Percentiles rank a stretch among this genome's conserved stretches.
Evolutionary conservation across 768 basidiomycete genomes (phyloP).

Genomic region (Suillus fuscotomentosus): DNA sequence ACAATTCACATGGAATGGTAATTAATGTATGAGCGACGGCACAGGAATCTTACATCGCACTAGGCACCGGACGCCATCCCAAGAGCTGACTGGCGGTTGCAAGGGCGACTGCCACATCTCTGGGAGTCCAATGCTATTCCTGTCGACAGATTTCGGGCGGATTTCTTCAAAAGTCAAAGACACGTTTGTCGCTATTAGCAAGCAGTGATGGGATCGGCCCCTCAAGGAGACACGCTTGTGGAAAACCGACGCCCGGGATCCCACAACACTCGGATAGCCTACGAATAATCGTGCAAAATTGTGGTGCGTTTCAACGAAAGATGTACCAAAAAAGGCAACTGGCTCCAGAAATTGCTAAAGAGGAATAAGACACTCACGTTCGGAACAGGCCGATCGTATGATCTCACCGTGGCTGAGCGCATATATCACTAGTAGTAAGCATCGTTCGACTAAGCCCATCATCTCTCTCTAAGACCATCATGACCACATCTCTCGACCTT

Average conservation of each 20-base stretch:
- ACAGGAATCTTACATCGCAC: neutral
- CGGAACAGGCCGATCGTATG: conserved; percentile 3
- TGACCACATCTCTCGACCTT: conserved; percentile 77
- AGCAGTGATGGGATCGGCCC: conserved; percentile 4
- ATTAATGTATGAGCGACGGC: neutral
- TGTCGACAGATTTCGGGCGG: conserved; percentile 3
- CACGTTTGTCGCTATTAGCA: conserved; percentile 13
- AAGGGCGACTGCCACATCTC: conserved; percentile 6
- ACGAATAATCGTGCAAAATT: conserved; percentile 3
- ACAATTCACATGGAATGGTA: conserved; percentile 12
- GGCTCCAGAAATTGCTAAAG: neutral
- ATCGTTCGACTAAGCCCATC: neutral
- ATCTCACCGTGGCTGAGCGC: conserved; percentile 7
- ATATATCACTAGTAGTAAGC: conserved; percentile 17
- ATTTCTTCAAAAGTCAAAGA: conserved; percentile 7
- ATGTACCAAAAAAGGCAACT: neutral
- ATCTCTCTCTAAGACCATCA: conserved; percentile 38
- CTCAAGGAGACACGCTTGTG: conserved; percentile 17
- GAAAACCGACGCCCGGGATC: conserved; percentile 11
- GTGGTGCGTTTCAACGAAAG: neutral
- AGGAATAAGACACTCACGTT: conserved; percentile 4
- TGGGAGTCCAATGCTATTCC: conserved; percentile 16
- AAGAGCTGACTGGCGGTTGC: conserved; percentile 1
- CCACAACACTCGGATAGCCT: conserved; percentile 4
- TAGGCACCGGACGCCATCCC: conserved; percentile 5